Base-by-base conservation (phyloP, 2,329 filamentous ascomycete genomes). In the Ambrosiella beaveri region DNA sequence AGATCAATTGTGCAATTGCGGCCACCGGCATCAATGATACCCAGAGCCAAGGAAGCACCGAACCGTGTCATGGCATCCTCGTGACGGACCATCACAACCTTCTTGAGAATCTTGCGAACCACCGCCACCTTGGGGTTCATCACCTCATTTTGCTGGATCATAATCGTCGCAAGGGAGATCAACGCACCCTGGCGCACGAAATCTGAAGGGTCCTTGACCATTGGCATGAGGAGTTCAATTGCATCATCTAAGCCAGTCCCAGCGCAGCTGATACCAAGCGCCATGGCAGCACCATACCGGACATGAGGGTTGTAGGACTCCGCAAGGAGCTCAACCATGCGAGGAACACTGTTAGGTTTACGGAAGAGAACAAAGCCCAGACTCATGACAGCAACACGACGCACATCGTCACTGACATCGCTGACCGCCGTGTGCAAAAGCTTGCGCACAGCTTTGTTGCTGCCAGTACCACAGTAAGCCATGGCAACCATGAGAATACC, bases 51-150 rank as follows among this genome's bases (percentile, higher is more conserved):
- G 51, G 93, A 88, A 64, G 88, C 91, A 65, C 93, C 93, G 63
- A 98, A 98, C 71, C 98, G 98, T 68, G 93, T 94, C 91, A 98
- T 97, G 61, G 93, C 93, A 74, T 98, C 93, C 70, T 98, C 93
- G 65, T 98, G 93, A 56, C 93, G 85, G 69, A 98, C 93, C 44
- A 86, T 82, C 27, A 97, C 83, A 59, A 96, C 88, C 77, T 95
- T 97, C 74, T 88, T 85, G 62, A 98, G 80, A 2, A 87, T 90
- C 75, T 96, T 96, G 65, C 93, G 85, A 63, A 97, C 90, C 1
- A 84, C 80, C 19, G 83, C 81, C 53, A 96, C 91, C 75, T 97
- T 96, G 65, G 93, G 90, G 72, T 97, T 98, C 88, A 96, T 95
- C 36, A 85, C 85, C 71, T 98, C 93, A 66, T 97, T 98, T 70